These are phyloP conservation scores for Aquilaria yunnanensis DNA, from an alignment of 345 rosid genomes.

Conservation along the genomic window DNA sequence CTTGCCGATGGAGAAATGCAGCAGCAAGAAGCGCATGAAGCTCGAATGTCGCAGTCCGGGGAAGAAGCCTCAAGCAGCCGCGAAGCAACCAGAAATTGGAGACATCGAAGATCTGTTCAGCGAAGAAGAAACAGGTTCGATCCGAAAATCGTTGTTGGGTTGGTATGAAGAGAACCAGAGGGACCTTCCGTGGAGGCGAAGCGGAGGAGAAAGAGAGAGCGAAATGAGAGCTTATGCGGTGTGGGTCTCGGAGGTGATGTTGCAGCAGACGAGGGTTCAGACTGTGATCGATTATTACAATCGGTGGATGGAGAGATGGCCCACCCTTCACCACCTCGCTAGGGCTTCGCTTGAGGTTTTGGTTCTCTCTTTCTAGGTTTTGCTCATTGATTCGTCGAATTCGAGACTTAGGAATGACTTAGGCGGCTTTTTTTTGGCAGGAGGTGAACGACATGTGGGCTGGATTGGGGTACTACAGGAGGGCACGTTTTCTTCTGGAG, in stretches of 20 bases:
- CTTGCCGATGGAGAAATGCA: not conserved
- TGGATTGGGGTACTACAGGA: slow-evolving; percentile 86
- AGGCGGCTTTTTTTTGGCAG: slow-evolving; percentile 25
- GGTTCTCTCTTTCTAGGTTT: not conserved
- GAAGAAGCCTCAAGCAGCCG: slow-evolving; percentile 2
- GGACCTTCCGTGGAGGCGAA: slow-evolving; percentile 82
- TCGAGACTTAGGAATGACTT: not conserved
- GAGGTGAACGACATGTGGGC: slow-evolving; percentile 99
- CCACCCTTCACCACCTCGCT: slow-evolving; percentile 65
- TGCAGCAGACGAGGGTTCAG: slow-evolving; percentile 95
- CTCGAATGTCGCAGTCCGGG: not conserved
- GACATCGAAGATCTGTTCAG: slow-evolving; percentile 79
- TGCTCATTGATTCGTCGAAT: not conserved
- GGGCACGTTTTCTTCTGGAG: slow-evolving; percentile 89
- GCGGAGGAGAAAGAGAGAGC: slow-evolving; percentile 20
- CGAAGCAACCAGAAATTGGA: slow-evolving; percentile 8
- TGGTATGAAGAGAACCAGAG: slow-evolving; percentile 73
- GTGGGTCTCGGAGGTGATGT: slow-evolving; percentile 97
- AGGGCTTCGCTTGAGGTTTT: slow-evolving; percentile 77
- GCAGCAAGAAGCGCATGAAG: not conserved
- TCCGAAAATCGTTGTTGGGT: slow-evolving; percentile 44
- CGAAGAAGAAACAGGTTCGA: slow-evolving; percentile 38
- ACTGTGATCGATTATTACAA: slow-evolving; percentile 79
- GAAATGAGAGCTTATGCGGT: slow-evolving; percentile 74
- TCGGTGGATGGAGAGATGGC: slow-evolving; percentile 94